Conservation (phyloP, 495 filamentous ascomycete species). For the Talaromyces ruber region DNA sequence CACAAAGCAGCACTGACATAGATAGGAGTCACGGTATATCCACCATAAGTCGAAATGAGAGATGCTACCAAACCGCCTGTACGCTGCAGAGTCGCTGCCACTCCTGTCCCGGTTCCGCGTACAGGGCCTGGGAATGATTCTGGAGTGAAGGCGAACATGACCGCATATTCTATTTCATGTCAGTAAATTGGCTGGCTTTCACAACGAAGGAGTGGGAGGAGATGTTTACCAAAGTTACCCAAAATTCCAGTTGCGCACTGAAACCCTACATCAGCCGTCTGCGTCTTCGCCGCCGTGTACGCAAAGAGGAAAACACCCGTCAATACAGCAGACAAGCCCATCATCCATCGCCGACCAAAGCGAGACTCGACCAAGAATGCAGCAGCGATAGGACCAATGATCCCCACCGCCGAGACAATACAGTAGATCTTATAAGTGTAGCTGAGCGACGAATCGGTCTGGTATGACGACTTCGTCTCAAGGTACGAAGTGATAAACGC, state of each 20-base stretch:
- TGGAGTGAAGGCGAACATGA: constrained; percentile 50
- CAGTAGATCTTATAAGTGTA: constrained; percentile 26
- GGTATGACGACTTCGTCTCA: constrained; percentile 15
- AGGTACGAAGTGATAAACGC: constrained; percentile 27
- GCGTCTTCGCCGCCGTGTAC: constrained; percentile 19
- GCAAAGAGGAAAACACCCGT: constrained; percentile 27
- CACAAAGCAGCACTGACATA: constrained; percentile 26
- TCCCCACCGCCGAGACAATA: constrained; percentile 21
- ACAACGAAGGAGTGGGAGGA: background rate
- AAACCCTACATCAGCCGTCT: constrained; percentile 18
- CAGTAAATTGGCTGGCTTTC: background rate
- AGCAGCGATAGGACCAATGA: constrained; percentile 20
- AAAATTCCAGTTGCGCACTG: constrained; percentile 20
- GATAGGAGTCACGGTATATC: constrained; percentile 23
- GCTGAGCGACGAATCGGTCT: constrained; percentile 15
- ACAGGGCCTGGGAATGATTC: constrained; percentile 48
- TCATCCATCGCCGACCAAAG: constrained; percentile 25
- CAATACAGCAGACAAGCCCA: constrained; percentile 22
- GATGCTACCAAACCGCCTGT: constrained; percentile 22
- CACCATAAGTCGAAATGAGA: constrained; percentile 22
- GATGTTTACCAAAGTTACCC: constrained; percentile 21
- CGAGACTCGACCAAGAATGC: constrained; percentile 20
- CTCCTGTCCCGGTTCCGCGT: constrained; percentile 42
- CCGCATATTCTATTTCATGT: constrained; percentile 28
- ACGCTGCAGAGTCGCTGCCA: constrained; percentile 25